Evolutionary conservation across 108 stramenopile genomes (phyloP).

Genomic region (Licmophora abbreviata): DNA sequence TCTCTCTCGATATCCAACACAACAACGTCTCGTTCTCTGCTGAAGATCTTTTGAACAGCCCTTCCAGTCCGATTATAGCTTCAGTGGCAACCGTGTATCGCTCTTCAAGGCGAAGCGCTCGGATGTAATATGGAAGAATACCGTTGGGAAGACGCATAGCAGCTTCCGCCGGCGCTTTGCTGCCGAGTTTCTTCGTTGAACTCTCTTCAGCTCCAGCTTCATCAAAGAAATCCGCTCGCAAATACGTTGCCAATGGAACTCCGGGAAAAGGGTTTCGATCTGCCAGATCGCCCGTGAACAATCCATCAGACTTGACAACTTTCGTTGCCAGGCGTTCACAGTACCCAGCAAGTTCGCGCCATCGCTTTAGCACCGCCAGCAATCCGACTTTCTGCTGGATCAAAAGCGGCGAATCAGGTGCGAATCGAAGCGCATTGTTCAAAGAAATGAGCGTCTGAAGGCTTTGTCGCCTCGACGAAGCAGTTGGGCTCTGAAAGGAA

Average conservation of each 20-base stretch:
- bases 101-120: constrained; percentile 72
- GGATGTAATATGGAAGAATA: constrained; percentile 42
- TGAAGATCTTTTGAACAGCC: constrained; percentile 5
- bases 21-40: constrained; percentile 11
- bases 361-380: constrained; percentile 51
- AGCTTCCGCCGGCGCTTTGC: constrained; percentile 56
- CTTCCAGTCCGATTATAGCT: constrained; percentile 20
- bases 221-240: constrained; percentile 23
- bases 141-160: constrained; percentile 52
- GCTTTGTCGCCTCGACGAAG: constrained; percentile 22
- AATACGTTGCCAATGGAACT: constrained; percentile 24
- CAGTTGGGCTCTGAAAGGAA: constrained; percentile 7
- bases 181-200: constrained; percentile 25
- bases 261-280: constrained; percentile 47
- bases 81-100: constrained; percentile 54
- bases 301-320: constrained; percentile 47
- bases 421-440: constrained; percentile 43
- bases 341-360: constrained; percentile 61
- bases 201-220: constrained; percentile 10
- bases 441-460: constrained; percentile 46
- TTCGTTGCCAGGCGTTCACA: constrained; percentile 66
- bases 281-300: constrained; percentile 52
- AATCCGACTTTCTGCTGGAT: constrained; percentile 47
- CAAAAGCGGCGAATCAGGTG: constrained; percentile 40
- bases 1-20: constrained; percentile 34